A percentile compares a stretch with the other conserved stretches of the same genome.
Evolutionary conservation across 2,329 filamentous ascomycete genomes (phyloP).

Genomic region (Penicillium sp.): DNA sequence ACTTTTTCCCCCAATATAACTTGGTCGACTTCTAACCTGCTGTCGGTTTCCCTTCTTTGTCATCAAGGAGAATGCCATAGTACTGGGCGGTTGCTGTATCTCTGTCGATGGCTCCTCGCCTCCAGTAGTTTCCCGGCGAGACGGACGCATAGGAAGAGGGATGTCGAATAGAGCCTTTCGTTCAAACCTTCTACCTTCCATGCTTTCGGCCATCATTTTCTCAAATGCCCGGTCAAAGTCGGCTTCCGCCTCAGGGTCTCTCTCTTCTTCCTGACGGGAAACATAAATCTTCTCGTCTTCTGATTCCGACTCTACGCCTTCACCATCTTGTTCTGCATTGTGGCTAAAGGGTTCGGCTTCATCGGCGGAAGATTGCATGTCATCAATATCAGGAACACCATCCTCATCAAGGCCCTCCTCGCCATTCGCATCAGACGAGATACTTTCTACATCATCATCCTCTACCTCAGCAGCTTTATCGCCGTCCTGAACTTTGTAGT

Average conservation of each 20-base stretch:
- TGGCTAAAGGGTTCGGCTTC: conserved; percentile 45
- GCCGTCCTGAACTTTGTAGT: conserved; percentile 74
- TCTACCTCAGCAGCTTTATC: conserved; percentile 69
- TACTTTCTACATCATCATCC: conserved; percentile 68
- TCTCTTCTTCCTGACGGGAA: conserved; percentile 80
- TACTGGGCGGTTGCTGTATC: conserved; percentile 46
- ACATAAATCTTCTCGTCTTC: conserved; percentile 89
- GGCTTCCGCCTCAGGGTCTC: conserved; percentile 90
- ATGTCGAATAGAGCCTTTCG: conserved; percentile 93
- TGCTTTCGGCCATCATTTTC: conserved; percentile 96
- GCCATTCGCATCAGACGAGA: conserved; percentile 71
- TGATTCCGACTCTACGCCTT: conserved; percentile 63
- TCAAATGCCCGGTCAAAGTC: conserved; percentile 98
- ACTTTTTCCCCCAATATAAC: conserved; percentile 16
- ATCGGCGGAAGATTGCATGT: conserved; percentile 51
- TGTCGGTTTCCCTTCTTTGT: conserved; percentile 96
- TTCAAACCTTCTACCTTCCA: conserved; percentile 94
- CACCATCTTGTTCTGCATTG: conserved; percentile 43
- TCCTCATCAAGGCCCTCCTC: conserved; percentile 72
- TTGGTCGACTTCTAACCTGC: conserved; percentile 56
- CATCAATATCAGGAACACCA: conserved; percentile 51
- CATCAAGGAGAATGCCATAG: conserved; percentile 95
- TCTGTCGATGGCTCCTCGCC: conserved; percentile 36
- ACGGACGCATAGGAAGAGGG: conserved; percentile 82
- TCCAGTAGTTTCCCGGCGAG: conserved; percentile 55